phyloP scores from a whole-genome alignment of 768 basidiomycete species.

The Leccinum ochraceum region DNA sequence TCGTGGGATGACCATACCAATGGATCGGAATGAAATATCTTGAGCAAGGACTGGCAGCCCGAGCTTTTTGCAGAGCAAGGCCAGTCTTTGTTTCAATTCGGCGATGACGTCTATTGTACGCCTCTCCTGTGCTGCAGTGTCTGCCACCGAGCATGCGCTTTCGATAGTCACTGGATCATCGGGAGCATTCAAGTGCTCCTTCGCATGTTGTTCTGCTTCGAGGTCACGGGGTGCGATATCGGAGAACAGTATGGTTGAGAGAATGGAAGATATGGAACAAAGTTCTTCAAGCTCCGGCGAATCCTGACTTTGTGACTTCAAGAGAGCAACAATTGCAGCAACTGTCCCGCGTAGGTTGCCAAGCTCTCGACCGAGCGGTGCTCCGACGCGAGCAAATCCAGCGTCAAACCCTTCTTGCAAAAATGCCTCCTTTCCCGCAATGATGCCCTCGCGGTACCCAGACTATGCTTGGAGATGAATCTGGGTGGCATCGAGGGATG shows the following conservation, averaged over 20 bases:
- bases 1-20: background rate
- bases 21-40: background rate
- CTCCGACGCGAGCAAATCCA: slow-evolving; percentile 74
- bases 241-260: slow-evolving; percentile 62
- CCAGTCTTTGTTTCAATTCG: slow-evolving; percentile 39
- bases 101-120: slow-evolving; percentile 44
- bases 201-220: slow-evolving; percentile 77
- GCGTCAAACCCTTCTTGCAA: slow-evolving; percentile 90
- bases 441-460: slow-evolving; percentile 97
- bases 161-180: slow-evolving; percentile 34
- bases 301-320: slow-evolving; percentile 36
- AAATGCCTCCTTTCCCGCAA: slow-evolving; percentile 82
- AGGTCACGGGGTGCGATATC: slow-evolving; percentile 76
- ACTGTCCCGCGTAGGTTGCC: slow-evolving; percentile 76
- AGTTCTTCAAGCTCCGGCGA: slow-evolving; percentile 40
- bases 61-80: slow-evolving; percentile 32
- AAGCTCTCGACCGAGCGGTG: slow-evolving; percentile 72
- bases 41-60: slow-evolving; percentile 28
- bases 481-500: background rate
- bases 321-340: slow-evolving; percentile 59
- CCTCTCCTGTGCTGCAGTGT: slow-evolving; percentile 16
- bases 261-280: slow-evolving; percentile 52
- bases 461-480: slow-evolving; percentile 46
- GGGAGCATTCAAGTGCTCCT: slow-evolving; percentile 52
- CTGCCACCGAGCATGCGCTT: slow-evolving; percentile 39